Evolutionary conservation across 805 yeast genomes (phyloP), one percentile per base, ranked within the genome.

Genomic region (Peterozyma xylosa): DNA sequence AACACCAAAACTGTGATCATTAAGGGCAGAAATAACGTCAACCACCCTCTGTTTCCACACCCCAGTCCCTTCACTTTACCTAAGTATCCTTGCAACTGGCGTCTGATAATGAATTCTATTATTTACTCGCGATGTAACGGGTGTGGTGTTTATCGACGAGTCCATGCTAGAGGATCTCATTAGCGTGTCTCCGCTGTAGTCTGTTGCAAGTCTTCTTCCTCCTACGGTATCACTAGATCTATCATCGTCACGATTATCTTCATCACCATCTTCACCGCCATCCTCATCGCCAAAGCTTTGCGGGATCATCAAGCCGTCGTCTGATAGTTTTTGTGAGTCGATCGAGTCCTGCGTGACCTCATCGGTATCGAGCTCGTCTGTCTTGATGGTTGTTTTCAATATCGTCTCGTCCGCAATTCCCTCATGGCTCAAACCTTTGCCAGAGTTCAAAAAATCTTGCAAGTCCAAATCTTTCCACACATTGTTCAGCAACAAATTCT

Each of bases 391-490:
- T n/a, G 14, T n/a, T 38, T 38, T 40, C 37, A 45, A 34, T 10
- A 45, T 45, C 6, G 47, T 45, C n/a, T 37, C 17, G 34, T 45
- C 47, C 14, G 35, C 17, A 21, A 17, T 30, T 4, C 10, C 17
- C 7, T 37, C 43, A 5, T n/a, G 4, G 13, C 35, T 33, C 11
- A 33, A 18, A 7, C n/a, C 9, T 11, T 29, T 29, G n/a, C 27
- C 38, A n/a, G 29, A 29, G 21, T 37, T 33, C 17, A 45, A 34
- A 30, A 45, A 45, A 11, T 33, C 41, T 21, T 33, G 32, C 30
- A 45, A 34, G 18, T 45, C 47, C 5, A 34, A 29, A 40, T 45
- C 44, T 30, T 37, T 37, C 47, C 47, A 45, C 3, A 36, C 33
- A 21, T 33, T 41, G 18, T 45, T 41, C 10, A 38, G 10, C 6